Base-by-base conservation (phyloP, 2,329 filamentous ascomycete species). In the Leptographium wingfieldii region DNA sequence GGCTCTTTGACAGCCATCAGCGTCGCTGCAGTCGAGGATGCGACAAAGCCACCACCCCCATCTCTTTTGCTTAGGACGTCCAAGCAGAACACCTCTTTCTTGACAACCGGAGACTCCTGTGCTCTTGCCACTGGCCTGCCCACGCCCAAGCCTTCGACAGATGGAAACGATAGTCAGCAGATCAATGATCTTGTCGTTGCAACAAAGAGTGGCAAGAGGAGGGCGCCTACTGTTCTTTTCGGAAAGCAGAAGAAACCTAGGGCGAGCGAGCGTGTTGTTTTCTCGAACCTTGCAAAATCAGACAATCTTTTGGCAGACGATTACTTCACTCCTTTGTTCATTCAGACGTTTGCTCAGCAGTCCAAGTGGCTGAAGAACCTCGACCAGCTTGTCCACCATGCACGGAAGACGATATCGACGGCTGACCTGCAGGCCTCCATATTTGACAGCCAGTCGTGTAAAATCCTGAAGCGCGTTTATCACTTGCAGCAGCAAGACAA, bases 381-480 rank as follows among this genome's bases (percentile, higher is more conserved):
- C 10, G 83, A 88, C 60, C 86, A 89, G 51, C 79, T 97, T 0
- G 76, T 97, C 3, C 82, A 86, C 59, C 87, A 89, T 53, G 89
- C 92, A 4, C 88, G 92, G 68, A 99, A 99, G 71, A 95, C 91
- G 0, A 77, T 97, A 12, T 91, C 87, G 1, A 97, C 92, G 0
- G 79, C 86, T 1, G 92, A 96, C 68, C 86, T 92, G 57, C 85
- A 90, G 61, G 82, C 95, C 1, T 87, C 90, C 52, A 84, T 95
- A 49, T 83, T 90, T 56, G 92, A 97, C 67, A 85, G 87, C 61
- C 90, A 95, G 71, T 90, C 95, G 58, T 94, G 90, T 67, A 86
- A 90, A 60, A 88, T 96, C 35, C 73, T 97, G 4, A 85, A 90
- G 60, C 80, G 90, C 16, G 90, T 99, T 2, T 96, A 96, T 69